Evolutionary conservation across 139 green algal genomes (phyloP).

Genomic region (Chlamydomonas asymmetrica): DNA sequence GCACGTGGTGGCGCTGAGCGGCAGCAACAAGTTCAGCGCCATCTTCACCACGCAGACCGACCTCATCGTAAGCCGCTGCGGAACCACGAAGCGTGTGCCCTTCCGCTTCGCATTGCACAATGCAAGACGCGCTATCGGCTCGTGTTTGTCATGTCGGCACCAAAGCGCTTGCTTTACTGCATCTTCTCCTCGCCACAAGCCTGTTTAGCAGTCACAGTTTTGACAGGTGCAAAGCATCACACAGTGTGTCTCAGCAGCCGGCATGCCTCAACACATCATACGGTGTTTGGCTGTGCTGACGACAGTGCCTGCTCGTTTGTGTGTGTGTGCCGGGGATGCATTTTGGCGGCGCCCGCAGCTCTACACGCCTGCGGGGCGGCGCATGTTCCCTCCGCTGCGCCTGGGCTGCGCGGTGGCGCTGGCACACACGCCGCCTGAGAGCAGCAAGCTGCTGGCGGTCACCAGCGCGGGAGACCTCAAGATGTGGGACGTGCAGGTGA

Average conservation of each 20-base stretch:
- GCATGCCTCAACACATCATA: not conserved
- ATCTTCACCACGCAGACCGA: conserved; percentile 37
- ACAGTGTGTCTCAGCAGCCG: not conserved
- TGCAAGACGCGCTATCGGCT: not conserved
- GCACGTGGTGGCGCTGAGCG: conserved; percentile 38
- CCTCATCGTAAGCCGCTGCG: conserved; percentile 30
- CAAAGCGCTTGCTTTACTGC: not conserved
- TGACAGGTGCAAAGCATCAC: not conserved
- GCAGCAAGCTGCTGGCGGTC: conserved; percentile 32
- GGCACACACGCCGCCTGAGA: not conserved
- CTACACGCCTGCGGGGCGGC: conserved; percentile 58
- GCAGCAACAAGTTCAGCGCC: conserved; percentile 54
- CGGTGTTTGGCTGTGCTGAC: no score
- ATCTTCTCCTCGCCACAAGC: not conserved
- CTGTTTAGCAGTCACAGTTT: not conserved
- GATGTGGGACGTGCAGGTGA: conserved; percentile 38
- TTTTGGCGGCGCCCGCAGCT: no score
- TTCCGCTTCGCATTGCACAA: no score
- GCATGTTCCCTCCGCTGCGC: conserved; percentile 55
- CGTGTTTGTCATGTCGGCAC: not conserved
- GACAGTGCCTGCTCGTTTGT: not conserved
- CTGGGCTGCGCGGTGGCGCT: conserved; percentile 46
- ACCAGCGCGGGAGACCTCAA: conserved; percentile 24
- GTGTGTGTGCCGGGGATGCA: no score
- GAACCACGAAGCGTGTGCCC: no score